Base-by-base conservation (phyloP, 257 asterid species). In the Jacaranda copaia region DNA sequence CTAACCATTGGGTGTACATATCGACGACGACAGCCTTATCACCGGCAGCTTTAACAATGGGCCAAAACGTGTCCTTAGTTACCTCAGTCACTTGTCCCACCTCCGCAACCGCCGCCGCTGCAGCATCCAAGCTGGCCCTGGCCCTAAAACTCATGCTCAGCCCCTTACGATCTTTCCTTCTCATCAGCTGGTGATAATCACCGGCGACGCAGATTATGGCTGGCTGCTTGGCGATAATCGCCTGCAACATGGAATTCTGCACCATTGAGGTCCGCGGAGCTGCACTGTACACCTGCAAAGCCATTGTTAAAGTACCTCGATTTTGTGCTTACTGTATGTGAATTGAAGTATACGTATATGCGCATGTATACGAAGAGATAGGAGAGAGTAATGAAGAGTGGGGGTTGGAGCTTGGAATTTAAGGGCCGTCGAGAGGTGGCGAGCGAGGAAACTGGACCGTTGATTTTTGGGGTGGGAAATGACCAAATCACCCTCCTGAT, bases 1-100 rank as follows among this genome's bases (percentile, higher is more conserved):
- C 62, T 68, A 74, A 91, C 97, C 94, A 86, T 51, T 91, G 97
- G n/a, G 94, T 91, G 82, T 85, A 91, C 97, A 91, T 91, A 69
- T 91, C 97, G 67, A 91, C 68, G 38, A 91, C 94, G 6, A 91
- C 97, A 53, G 85, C 13, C 84, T 91, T 91, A 65, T 85, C 90
- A 0, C 90, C 91, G 9, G 97, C 97, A 55, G 93, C 90, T 18
- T 89, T 77, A 38, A 91, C 93, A 45, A 87, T 89, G 25, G 97
- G 94, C 97, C 97, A 91, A 40, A 91, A 89, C 10, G 97, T 89
- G 65, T 91, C 94, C 78, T 86, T 81, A 20, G 77, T 68, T 9
- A 91, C 97, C 73, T 87, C 97, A 38, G 88, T 81, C 52, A 88
- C 98, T 74, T 78, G 79, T 5, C 98, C 97, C 53, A 86, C 88